phyloP scores from a whole-genome alignment of 2,329 filamentous ascomycete species.

The Madurella fahalii region DNA sequence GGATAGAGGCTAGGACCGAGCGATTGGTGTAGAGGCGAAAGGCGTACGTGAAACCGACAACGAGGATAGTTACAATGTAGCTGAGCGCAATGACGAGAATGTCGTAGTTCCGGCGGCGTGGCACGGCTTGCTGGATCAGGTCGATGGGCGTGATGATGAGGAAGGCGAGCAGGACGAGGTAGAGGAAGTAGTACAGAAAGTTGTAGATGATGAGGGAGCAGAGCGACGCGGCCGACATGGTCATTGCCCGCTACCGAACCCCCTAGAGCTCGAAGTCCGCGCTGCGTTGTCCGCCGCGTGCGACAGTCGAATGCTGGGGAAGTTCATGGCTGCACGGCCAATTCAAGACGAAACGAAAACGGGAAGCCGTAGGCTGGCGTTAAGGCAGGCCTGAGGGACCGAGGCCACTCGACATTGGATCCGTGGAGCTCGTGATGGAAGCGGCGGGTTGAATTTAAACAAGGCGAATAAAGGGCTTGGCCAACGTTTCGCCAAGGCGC shows the following conservation, averaged over 20 bases:
- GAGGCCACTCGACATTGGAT: neutral
- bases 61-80: constrained; percentile 67
- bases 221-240: constrained; percentile 44
- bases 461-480: neutral
- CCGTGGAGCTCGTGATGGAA: neutral
- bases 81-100: constrained; percentile 75
- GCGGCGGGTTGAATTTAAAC: neutral
- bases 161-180: constrained; percentile 66
- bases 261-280: constrained; percentile 7
- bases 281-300: constrained; percentile 1
- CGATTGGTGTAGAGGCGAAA: constrained; percentile 84
- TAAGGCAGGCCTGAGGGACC: neutral
- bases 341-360: neutral
- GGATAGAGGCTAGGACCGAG: constrained; percentile 73
- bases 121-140: constrained; percentile 70
- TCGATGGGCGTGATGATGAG: constrained; percentile 79
- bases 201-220: constrained; percentile 79
- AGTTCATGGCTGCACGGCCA: constrained; percentile 14
- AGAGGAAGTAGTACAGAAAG: constrained; percentile 71
- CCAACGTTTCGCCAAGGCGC: neutral
- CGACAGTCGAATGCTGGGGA: neutral
- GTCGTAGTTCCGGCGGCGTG: constrained; percentile 66
- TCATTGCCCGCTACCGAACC: constrained; percentile 12
- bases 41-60: constrained; percentile 73
- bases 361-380: neutral